Base-by-base conservation (phyloP, 345 rosid genomes). In the Cardiospermum halicacabum region DNA sequence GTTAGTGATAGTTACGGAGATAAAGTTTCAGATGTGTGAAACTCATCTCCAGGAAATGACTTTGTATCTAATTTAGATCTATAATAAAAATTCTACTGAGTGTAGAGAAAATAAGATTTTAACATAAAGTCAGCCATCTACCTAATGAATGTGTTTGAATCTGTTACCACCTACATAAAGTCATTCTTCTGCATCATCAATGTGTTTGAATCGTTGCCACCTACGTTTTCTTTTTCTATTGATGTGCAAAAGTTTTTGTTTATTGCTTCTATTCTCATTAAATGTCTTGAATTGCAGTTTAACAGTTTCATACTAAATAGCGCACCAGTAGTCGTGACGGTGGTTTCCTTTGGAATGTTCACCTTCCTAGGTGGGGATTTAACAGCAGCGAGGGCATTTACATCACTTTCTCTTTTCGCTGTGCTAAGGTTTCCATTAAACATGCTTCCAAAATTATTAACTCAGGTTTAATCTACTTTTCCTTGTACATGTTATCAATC, bases 371-470 rank as follows among this genome's bases (percentile, higher is more conserved):
- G 99, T 56, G 99, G 99, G 66, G 89, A 85, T 70, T 73, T 94
- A 72, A 94, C 99, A 57, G 96, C 97, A 42, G 91, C 96, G 11
- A 86, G 88, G 68, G 97, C 99, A 65, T 94, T 94, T 78, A 91
- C 99, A 62, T 94, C 99, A 28, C 95, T 94, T 37, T 94, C 99
- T 66, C 78, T 94, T 27, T 94, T 94, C 54, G 81, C 96, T 42
- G 77, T 94, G 66, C 81, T 94, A 34, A 83, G 92, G 55, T 72
- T 74, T 68, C 97, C 97, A 71, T 78, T 94, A 65, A 85, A 87
- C 69, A 78, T 80, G 85, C 89, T 94, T 71, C 97, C 97, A 36
- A 94, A 89, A 66, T 78, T 88, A 63, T 82, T 91, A 58, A 88
- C 91, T 67, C 95, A 89, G 97, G 96, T 94, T 58, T 4, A 13